A percentile compares a stretch with the other conserved stretches of the same genome.
These are phyloP conservation scores for Fusarium caatingaense DNA, from an alignment of 2,329 filamentous ascomycete species.

Conservation along the genomic window DNA sequence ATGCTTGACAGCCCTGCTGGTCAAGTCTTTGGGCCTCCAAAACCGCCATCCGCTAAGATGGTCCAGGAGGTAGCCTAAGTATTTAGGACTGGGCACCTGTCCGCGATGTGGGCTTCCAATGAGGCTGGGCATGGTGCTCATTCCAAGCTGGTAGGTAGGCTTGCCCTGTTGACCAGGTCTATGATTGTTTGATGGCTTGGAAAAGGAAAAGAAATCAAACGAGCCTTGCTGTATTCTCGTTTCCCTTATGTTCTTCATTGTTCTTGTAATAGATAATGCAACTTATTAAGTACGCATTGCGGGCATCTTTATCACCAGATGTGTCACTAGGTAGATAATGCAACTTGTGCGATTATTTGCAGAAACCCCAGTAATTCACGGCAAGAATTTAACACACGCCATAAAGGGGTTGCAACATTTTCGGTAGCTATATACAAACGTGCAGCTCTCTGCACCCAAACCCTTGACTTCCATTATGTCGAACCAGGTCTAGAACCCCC, in stretches of 20 bases:
- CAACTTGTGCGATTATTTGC: not conserved
- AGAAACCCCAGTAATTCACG: not conserved
- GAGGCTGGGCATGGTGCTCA: not conserved
- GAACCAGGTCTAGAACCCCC: not conserved
- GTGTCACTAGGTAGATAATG: not conserved
- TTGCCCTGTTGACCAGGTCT: not conserved
- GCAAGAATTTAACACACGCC: not conserved
- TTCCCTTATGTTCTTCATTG: not conserved
- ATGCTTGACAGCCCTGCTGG: slow-evolving; percentile 74
- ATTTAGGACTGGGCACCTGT: not conserved
- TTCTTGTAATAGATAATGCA: slow-evolving; percentile 7
- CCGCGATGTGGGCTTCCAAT: not conserved
- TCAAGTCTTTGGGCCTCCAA: slow-evolving; percentile 61
- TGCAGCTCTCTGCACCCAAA: not conserved
- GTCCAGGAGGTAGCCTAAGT: slow-evolving; percentile 64
- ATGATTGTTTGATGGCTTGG: not conserved
- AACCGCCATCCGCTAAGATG: slow-evolving; percentile 59
- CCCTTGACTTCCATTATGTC: not conserved
- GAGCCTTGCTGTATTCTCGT: slow-evolving; percentile 2
- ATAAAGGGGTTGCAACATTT: not conserved
- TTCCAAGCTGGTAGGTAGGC: not conserved
- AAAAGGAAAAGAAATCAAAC: slow-evolving; percentile 3
- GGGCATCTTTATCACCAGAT: no score
- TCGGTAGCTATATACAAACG: not conserved
- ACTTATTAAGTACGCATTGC: not conserved